Evolutionary conservation across 1,139 yeast species (phyloP), one percentile per base, ranked within the genome.

Genomic region (Diutina pseudorugosa): DNA sequence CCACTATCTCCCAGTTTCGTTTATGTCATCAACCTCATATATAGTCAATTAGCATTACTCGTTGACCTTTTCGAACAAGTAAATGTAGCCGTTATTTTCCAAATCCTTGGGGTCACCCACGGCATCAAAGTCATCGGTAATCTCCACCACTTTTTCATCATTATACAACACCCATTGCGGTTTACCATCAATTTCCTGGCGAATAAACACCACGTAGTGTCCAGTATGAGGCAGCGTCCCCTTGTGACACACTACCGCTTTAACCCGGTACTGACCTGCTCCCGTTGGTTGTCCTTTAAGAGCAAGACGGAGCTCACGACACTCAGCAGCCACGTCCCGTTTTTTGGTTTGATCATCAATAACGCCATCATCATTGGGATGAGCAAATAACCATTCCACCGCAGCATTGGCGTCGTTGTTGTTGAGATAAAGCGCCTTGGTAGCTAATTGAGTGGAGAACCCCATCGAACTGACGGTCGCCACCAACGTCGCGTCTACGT

Each of bases 191-290:
- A 73, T 66, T 21, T 14, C n/a, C 36, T 63, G 59, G 57, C 79
- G 79, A 50, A 90, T 73, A 61, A 86, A 93, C 0, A 85, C 91
- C 44, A 94, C 98, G 64, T 93, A 93, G 65, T 93, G 99, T 0
- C 98, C 98, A 0, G 97, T 89, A 57, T 93, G 97, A 1, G 93
- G 88, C 19, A 96, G 88, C 0, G 85, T 76, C 11, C 99, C 99
- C 65, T 93, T 93, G 66, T 93, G 99, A 63, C 98, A 91, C 21
- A 93, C 77, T 9, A 89, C 87, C 0, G 89, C 87, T 53, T 79
- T 76, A 49, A 93, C 68, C 16, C 62, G 60, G 62, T 86, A 93
- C n/a, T 41, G 61, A 56, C 64, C 47, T n/a, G 21, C 21, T 5
- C 43, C 21, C 21, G 20, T 6, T 4, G 12, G n/a, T 30, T 30